phyloP scores from a whole-genome alignment of 441 rosid species.

The Erysimum pusillum region DNA sequence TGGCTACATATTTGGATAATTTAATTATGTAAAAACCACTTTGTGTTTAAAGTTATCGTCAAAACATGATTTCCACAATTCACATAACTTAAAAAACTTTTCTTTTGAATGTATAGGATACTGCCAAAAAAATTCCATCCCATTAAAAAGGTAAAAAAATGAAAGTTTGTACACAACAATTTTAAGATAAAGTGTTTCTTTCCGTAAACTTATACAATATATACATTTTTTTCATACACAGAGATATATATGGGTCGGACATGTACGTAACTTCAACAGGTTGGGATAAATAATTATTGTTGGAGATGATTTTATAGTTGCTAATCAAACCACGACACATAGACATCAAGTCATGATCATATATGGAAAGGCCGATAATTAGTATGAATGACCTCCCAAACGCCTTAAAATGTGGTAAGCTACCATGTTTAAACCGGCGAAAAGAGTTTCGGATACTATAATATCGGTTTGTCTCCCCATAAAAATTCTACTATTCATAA shows the following conservation, averaged over 20 bases:
- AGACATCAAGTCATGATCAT: neutral
- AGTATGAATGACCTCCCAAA: neutral
- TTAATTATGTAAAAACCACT: neutral
- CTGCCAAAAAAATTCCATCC: neutral
- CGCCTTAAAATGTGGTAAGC: neutral
- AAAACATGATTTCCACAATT: neutral
- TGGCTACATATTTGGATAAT: neutral
- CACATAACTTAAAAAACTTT: too few species aligned
- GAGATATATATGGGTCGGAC: neutral
- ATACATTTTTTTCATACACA: neutral
- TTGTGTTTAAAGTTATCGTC: neutral
- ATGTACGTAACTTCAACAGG: neutral
- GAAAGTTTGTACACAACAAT: neutral
- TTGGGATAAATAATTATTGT: neutral
- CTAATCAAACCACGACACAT: neutral
- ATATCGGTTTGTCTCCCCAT: neutral
- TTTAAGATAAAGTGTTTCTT: neutral
- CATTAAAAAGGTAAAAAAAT: neutral
- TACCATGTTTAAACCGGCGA: neutral
- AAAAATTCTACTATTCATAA: neutral
- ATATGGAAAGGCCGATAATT: neutral
- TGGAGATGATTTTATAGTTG: neutral
- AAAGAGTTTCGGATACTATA: neutral
- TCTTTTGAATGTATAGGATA: too few species aligned
- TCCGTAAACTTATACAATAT: neutral